A percentile compares a stretch with the other conserved stretches of the same genome.
phyloP scores from a whole-genome alignment of 2,329 filamentous ascomycete species.

The Epichloe amarillans region DNA sequence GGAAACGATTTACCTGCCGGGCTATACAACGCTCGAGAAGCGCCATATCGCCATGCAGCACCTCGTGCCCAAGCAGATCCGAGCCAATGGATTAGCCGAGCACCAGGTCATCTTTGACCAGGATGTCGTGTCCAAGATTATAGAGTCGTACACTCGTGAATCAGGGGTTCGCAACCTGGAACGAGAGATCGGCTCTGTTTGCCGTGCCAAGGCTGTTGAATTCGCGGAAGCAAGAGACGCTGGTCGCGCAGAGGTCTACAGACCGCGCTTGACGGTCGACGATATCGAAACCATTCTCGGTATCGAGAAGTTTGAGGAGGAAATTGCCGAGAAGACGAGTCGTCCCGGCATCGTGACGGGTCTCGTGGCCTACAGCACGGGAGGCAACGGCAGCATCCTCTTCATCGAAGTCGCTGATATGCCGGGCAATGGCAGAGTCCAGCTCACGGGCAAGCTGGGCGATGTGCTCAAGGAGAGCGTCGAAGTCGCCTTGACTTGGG shows the following conservation, averaged over 20 bases:
- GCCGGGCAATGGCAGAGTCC: slow-evolving; percentile 82
- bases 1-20: slow-evolving; percentile 87
- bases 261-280: slow-evolving; percentile 55
- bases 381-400: slow-evolving; percentile 87
- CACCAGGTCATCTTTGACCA: slow-evolving; percentile 66
- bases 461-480: slow-evolving; percentile 96
- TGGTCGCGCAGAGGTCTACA: slow-evolving; percentile 55
- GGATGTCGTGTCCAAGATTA: slow-evolving; percentile 86
- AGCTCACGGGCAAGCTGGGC: slow-evolving; percentile 90
- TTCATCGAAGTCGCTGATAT: slow-evolving; percentile 98
- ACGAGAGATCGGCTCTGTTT: slow-evolving; percentile 87
- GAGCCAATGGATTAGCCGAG: slow-evolving; percentile 68
- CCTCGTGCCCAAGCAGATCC: slow-evolving; percentile 91
- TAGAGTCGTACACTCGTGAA: slow-evolving; percentile 92
- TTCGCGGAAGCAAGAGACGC: slow-evolving; percentile 81
- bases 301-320: slow-evolving; percentile 87
- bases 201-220: slow-evolving; percentile 88
- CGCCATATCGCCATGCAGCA: slow-evolving; percentile 86
- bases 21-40: slow-evolving; percentile 96
- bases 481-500: slow-evolving; percentile 92
- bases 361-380: slow-evolving; percentile 84
- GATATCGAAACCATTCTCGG: slow-evolving; percentile 87
- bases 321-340: slow-evolving; percentile 75
- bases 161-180: slow-evolving; percentile 92
- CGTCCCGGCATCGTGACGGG: slow-evolving; percentile 91